Evolutionary conservation across 176 grass and related monocot species (phyloP).

Genomic region (Echinochloa phyllopogon): DNA sequence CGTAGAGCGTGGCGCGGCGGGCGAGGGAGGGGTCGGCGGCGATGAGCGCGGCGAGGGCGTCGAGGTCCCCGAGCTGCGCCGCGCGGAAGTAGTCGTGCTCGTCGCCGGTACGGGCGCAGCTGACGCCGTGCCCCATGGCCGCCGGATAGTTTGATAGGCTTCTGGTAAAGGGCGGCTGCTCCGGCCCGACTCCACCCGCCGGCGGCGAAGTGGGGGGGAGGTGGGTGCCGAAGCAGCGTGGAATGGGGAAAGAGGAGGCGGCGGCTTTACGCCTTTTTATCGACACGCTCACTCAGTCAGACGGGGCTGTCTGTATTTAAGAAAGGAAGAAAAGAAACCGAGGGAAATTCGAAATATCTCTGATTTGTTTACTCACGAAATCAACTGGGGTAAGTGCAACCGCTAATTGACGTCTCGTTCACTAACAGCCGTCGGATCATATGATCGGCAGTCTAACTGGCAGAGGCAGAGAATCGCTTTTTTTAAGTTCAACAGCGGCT

Average conservation of each 20-base stretch:
- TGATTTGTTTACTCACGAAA: constrained; percentile 10
- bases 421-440: not conserved
- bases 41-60: constrained; percentile 55
- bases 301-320: not conserved
- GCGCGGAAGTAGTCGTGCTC: constrained; percentile 83
- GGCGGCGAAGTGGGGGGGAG: constrained; percentile 49
- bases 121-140: constrained; percentile 78
- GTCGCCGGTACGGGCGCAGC: constrained; percentile 69
- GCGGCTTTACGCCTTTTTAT: constrained; percentile 55
- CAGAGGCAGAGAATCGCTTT: not conserved
- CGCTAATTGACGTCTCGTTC: not conserved
- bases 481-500: not conserved
- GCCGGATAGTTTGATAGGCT: not conserved
- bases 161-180: not conserved
- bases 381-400: not conserved
- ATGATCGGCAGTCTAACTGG: not conserved
- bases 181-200: constrained; percentile 50
- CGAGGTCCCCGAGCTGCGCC: constrained; percentile 72
- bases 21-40: constrained; percentile 52
- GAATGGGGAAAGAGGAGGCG: constrained; percentile 38
- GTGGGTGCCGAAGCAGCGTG: constrained; percentile 10
- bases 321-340: not conserved
- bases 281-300: not conserved
- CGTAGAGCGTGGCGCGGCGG: constrained; percentile 63
- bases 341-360: constrained; percentile 40